Evolutionary conservation across 495 filamentous ascomycete genomes (phyloP).

Genomic region (Penicillium subrubescens): DNA sequence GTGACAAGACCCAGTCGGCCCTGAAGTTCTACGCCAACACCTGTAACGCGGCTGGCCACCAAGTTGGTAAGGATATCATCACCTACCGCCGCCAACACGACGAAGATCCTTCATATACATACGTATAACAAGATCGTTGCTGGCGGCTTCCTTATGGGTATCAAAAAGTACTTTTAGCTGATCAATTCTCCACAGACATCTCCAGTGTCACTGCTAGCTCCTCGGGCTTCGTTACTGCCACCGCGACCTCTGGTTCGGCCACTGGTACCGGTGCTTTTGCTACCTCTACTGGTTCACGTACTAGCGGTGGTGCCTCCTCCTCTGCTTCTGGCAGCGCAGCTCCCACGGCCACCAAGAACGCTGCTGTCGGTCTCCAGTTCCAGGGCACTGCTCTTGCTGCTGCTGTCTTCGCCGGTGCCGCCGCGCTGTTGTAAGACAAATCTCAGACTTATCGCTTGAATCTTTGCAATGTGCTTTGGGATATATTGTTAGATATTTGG

Average conservation of each 20-base stretch:
- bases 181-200: slow-evolving; percentile 2
- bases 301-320: not conserved
- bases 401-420: slow-evolving; percentile 42
- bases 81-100: not conserved
- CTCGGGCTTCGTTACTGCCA: slow-evolving; percentile 10
- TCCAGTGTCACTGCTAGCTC: slow-evolving; percentile 9
- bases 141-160: not conserved
- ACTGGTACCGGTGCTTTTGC: slow-evolving; percentile 11
- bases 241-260: slow-evolving; percentile 17
- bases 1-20: slow-evolving; percentile 29
- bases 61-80: slow-evolving; percentile 36
- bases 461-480: slow-evolving; percentile 5
- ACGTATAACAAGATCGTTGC: not conserved
- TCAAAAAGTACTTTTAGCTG: not conserved
- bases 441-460: not conserved
- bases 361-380: slow-evolving; percentile 31
- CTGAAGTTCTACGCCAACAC: slow-evolving; percentile 37
- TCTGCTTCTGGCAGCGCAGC: slow-evolving; percentile 1
- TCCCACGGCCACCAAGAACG: slow-evolving; percentile 12
- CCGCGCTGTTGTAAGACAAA: slow-evolving; percentile 37
- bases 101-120: not conserved
- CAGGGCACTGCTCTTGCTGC: slow-evolving; percentile 41
- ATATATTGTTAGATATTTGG: slow-evolving; percentile 21
- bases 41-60: slow-evolving; percentile 35
- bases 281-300: slow-evolving; percentile 18